These are phyloP conservation scores for Hyaloscypha variabilis DNA, from an alignment of 495 filamentous ascomycete species.

Conservation along the genomic window DNA sequence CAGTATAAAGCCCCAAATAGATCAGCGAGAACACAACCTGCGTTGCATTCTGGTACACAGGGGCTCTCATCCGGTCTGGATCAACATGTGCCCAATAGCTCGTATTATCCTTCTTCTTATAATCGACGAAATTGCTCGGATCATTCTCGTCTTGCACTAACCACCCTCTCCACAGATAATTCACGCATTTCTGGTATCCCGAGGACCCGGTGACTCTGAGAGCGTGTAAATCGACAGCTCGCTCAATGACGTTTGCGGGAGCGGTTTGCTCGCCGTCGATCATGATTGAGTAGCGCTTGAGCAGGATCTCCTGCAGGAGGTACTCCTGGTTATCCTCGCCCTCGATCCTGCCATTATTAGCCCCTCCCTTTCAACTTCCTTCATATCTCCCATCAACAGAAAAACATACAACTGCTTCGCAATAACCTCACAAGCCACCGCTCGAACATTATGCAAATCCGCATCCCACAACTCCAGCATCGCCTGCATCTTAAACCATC, in stretches of 20 bases:
- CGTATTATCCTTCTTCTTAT: constrained; percentile 73
- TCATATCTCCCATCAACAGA: background rate
- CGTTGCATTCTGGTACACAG: constrained; percentile 86
- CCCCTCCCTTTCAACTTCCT: background rate
- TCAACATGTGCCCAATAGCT: constrained; percentile 81
- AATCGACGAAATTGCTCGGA: constrained; percentile 82
- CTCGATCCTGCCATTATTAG: constrained; percentile 66
- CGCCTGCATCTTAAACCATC: constrained; percentile 89
- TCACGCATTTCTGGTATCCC: constrained; percentile 92
- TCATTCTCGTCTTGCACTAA: constrained; percentile 92
- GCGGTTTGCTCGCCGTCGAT: constrained; percentile 68
- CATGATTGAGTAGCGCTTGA: constrained; percentile 88
- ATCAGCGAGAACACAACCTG: constrained; percentile 84
- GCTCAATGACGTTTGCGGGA: constrained; percentile 85
- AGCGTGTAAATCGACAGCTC: constrained; percentile 90
- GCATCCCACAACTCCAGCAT: constrained; percentile 87
- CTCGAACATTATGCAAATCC: constrained; percentile 76
- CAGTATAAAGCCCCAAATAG: constrained; percentile 84
- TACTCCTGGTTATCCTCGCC: constrained; percentile 73
- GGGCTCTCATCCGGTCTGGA: constrained; percentile 90
- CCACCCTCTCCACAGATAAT: constrained; percentile 93
- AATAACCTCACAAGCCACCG: constrained; percentile 88
- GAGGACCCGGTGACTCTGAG: constrained; percentile 83
- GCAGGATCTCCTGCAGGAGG: constrained; percentile 78
- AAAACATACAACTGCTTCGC: constrained; percentile 77